Evolutionary conservation across 345 rosid species (phyloP), one percentile per base, ranked within the genome.

Genomic region (Salix arbutifolia): DNA sequence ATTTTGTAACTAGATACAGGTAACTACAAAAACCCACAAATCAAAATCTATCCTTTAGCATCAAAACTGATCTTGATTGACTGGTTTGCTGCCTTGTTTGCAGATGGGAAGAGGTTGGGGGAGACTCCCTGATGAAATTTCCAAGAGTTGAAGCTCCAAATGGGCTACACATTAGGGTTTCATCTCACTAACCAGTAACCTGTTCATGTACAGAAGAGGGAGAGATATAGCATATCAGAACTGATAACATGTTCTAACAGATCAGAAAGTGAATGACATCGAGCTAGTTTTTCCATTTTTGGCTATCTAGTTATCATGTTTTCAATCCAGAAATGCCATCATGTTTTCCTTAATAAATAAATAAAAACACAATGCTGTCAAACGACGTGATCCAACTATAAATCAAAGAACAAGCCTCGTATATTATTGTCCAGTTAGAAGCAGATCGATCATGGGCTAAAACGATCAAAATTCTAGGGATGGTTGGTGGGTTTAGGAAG

Each of bases 111-210:
- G 99, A 95, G 79, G 79, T 85, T 74, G 97, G 95, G 14, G 92
- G 87, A 69, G 91, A 90, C 4, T 88, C 84, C 73, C 19, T 92
- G 37, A 78, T 88, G 89, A 91, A 88, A 69, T 95, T 95, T 73
- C 99, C 99, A 65, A 91, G 99, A 89, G 97, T 95, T 61, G 88
- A 86, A 82, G 99, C 99, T 76, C 97, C 97, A 46, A 91, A 95
- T 75, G 99, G 99, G 33, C 79, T 90, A 3, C 97, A 91, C 86
- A 78, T 92, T 52, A 89, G 90, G 76, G 90, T 93, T 64, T 90
- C 90, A 69, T 74, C 86, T 75, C 77, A 87, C 89, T 85, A 71
- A 83, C 76, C 21, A 53, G 56, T 3, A 9, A 40, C 50, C 21
- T 48, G 12, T 76, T 78, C 69, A 68, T 73, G 77, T 80, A 85